Evolutionary conservation across 345 rosid species (phyloP), one percentile per base, ranked within the genome.

Genomic region (Reutealis trisperma): DNA sequence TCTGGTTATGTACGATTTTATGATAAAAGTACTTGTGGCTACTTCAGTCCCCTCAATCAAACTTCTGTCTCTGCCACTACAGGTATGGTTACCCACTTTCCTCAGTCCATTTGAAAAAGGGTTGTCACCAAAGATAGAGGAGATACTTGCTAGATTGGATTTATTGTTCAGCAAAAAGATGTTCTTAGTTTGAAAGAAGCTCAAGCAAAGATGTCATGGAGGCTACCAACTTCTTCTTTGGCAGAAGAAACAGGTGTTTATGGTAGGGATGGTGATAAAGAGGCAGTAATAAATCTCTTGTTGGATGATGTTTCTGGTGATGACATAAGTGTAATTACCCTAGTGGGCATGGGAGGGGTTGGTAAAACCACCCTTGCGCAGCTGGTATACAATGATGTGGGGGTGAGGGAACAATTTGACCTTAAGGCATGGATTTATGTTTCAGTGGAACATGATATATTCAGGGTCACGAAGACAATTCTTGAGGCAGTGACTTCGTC

Each of bases 231-330:
- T 0, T 62, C 75, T 30, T 65, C 75, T 30, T 65, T 83, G 44
- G 57, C 21, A 15, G 41, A 34, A 41, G 76, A 78, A n/a, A 4
- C 70, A 3, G 18, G 27, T 24, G 74, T 85, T 32, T 79, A 52
- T 60, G 87, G 88, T 1, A 73, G 87, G 75, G 88, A 81, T 9
- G 44, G 32, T 9, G 86, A 72, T 9, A 79, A 47, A n/a, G 37
- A 65, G 77, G 3, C 2, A 72, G 15, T 45, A 25, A 0, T 80
- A 27, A 15, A 66, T 19, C 27, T 12, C 24, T 22, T 79, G 77
- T 16, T 71, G 3, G 42, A 22, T 54, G 47, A 55, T 66, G 45
- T 11, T 3, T 51, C 16, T 41, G 37, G 15, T 6, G 25, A 45
- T 16, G 37, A 62, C 5, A 8, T 67, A 8, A 25, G 70, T 62